These are phyloP conservation scores for Naematelia aurantialba DNA, from an alignment of 768 basidiomycete species.

Conservation along the genomic window DNA sequence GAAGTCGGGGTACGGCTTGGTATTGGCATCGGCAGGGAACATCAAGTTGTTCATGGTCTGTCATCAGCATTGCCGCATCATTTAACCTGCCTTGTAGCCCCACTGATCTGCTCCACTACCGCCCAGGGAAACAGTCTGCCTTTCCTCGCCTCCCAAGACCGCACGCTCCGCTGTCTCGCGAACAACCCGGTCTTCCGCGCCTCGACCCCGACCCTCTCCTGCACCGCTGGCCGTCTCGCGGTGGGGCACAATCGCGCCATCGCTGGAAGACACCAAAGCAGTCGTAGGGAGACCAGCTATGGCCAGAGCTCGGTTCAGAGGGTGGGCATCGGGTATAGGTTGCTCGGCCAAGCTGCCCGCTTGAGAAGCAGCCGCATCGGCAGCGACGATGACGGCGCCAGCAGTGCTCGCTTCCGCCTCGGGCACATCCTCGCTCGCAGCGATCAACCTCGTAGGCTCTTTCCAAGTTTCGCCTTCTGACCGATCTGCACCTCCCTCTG, in stretches of 20 bases:
- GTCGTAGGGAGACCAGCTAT: slow-evolving; percentile 49
- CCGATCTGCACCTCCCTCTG: slow-evolving; percentile 65
- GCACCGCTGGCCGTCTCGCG: slow-evolving; percentile 38
- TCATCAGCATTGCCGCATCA: slow-evolving; percentile 8
- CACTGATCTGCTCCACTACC: slow-evolving; percentile 41
- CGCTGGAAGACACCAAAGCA: slow-evolving; percentile 34
- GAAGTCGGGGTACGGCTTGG: slow-evolving; percentile 63
- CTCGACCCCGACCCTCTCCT: slow-evolving; percentile 33
- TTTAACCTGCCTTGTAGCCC: slow-evolving; percentile 44
- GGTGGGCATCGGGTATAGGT: slow-evolving; percentile 35
- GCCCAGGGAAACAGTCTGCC: slow-evolving; percentile 20
- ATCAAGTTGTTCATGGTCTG: slow-evolving; percentile 91
- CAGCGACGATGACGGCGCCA: not conserved
- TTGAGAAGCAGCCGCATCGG: not conserved
- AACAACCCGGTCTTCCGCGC: slow-evolving; percentile 23
- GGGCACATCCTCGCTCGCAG: not conserved
- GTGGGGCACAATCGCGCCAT: slow-evolving; percentile 43
- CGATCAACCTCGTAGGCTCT: slow-evolving; percentile 28
- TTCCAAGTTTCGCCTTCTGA: slow-evolving; percentile 57
- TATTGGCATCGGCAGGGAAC: slow-evolving; percentile 90
- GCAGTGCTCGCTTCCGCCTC: not conserved
- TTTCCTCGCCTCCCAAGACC: slow-evolving; percentile 39
- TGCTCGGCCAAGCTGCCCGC: slow-evolving; percentile 20
- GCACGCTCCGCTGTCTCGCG: slow-evolving; percentile 23
- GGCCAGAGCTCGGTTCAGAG: slow-evolving; percentile 41